Evolutionary conservation across 768 basidiomycete genomes (phyloP), one percentile per base, ranked within the genome.

Genomic region (Gautieria morchelliformis): DNA sequence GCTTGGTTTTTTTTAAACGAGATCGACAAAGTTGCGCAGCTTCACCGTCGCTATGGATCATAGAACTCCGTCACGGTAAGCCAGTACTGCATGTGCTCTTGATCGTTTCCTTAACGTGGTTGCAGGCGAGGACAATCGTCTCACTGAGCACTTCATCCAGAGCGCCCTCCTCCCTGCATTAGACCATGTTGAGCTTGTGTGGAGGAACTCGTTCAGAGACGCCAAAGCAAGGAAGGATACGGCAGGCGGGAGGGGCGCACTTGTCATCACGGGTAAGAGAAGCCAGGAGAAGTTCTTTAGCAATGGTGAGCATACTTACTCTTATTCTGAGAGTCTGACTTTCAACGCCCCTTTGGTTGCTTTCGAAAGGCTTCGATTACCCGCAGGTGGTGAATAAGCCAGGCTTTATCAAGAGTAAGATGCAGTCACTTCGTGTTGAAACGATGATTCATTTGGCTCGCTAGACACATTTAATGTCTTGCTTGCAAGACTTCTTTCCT

Each of bases 251-350:
- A 75, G 75, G 52, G 89, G 88, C 39, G 83, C 86, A 4, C 69
- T 93, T 32, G 83, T 92, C 59, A 84, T 93, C 53, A 83, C 87
- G 7, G 89, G 90, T 4, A 81, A 79, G 59, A 76, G 74, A 60
- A 75, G 77, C 59, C 89, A 93, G 67, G 82, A 91, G 68, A 93
- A 91, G 69, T 93, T 90, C 75, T 93, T 93, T 69, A 89, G 86
- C 70, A 92, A 90, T 62, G 89, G 89, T 80, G 57, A 30, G 73
- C 59, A 27, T 5, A 44, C 50, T 22, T 52, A 12, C 41, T 58
- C n/a, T 44, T 5, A 22, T n/a, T 5, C 17, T 9, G 19, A 44
- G n/a, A 41, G 42, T n/a, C 42, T 44, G 17, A 19, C n/a, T n/a
- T 14, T 37, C 8, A 37, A 37, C 4, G 9, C 22, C 37, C 5